phyloP scores from a whole-genome alignment of 768 basidiomycete species.

The Pulveroboletus sp. region DNA sequence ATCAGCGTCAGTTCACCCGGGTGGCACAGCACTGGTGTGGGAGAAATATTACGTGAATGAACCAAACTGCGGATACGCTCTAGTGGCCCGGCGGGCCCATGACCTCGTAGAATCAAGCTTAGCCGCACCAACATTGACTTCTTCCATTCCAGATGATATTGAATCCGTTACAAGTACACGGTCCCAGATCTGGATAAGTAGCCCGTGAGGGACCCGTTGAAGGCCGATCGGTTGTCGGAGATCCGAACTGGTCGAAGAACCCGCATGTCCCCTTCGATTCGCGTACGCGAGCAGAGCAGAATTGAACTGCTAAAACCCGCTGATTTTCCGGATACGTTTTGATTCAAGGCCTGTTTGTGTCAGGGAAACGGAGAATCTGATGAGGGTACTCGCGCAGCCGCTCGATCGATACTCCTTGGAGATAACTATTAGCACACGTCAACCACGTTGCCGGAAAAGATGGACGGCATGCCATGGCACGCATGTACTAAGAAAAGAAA shows the following conservation, averaged over 20 bases:
- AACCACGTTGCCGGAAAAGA: constrained; percentile 9
- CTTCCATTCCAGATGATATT: constrained; percentile 23
- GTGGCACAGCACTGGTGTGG: constrained; percentile 15
- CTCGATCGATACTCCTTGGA: constrained; percentile 9
- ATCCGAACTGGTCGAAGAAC: background rate
- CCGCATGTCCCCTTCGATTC: background rate
- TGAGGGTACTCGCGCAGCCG: background rate
- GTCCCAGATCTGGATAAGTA: constrained; percentile 9
- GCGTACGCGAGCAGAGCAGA: background rate
- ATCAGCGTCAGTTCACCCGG: constrained; percentile 2
- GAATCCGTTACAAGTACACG: constrained; percentile 7
- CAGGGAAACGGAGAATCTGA: constrained; percentile 1
- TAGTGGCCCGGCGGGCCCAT: constrained; percentile 7
- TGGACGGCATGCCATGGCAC: background rate
- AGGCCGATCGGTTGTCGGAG: constrained; percentile 5
- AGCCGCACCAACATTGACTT: constrained; percentile 1
- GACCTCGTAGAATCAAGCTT: constrained; percentile 21
- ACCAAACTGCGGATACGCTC: constrained; percentile 1
- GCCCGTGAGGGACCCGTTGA: constrained; percentile 1
- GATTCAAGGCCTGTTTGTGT: background rate
- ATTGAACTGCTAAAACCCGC: background rate
- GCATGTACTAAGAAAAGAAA: background rate
- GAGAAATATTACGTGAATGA: constrained; percentile 16
- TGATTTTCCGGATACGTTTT: background rate
- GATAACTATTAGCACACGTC: constrained; percentile 14